phyloP scores from a whole-genome alignment of 2,329 filamentous ascomycete species.

The Tolypocladium tundrense region DNA sequence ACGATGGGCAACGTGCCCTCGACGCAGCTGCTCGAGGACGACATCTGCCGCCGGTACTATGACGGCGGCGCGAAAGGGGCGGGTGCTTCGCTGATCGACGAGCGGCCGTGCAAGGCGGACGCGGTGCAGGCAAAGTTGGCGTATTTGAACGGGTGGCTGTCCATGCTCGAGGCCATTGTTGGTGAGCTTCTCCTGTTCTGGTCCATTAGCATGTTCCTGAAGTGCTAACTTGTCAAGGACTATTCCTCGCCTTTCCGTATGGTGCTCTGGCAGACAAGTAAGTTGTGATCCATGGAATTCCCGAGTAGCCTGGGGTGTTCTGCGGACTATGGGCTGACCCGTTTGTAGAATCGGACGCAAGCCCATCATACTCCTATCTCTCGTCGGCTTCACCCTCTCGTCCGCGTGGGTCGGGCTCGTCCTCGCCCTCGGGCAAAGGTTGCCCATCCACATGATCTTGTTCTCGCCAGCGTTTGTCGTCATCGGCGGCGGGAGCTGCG shows the following conservation, averaged over 20 bases:
- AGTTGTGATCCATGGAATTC: background rate
- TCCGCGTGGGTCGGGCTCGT: background rate
- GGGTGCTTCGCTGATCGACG: background rate
- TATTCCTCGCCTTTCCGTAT: slow-evolving; percentile 2
- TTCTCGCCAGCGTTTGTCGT: slow-evolving; percentile 7
- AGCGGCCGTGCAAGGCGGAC: slow-evolving; percentile 1
- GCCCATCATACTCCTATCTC: slow-evolving; percentile 1
- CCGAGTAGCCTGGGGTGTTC: background rate
- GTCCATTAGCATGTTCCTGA: background rate
- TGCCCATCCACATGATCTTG: slow-evolving; percentile 2
- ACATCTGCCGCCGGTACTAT: slow-evolving; percentile 1
- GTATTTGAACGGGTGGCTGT: slow-evolving; percentile 1
- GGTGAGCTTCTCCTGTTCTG: background rate
- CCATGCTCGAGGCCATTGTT: slow-evolving; percentile 3
- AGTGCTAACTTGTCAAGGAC: background rate
- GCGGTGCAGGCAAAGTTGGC: slow-evolving; percentile 3
- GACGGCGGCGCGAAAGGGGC: background rate
- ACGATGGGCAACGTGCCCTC: slow-evolving; percentile 1
- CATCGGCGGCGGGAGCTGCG: slow-evolving; percentile 9
- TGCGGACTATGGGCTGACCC: background rate
- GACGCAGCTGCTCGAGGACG: slow-evolving; percentile 3
- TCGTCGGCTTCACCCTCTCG: slow-evolving; percentile 1
- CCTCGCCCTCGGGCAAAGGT: background rate
- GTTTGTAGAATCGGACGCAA: slow-evolving; percentile 3
- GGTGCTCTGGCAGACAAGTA: slow-evolving; percentile 4